Percentiles rank a stretch among this genome's conserved stretches.
Evolutionary conservation across 257 asterid species (phyloP).

Genomic region (Perilla frutescens): DNA sequence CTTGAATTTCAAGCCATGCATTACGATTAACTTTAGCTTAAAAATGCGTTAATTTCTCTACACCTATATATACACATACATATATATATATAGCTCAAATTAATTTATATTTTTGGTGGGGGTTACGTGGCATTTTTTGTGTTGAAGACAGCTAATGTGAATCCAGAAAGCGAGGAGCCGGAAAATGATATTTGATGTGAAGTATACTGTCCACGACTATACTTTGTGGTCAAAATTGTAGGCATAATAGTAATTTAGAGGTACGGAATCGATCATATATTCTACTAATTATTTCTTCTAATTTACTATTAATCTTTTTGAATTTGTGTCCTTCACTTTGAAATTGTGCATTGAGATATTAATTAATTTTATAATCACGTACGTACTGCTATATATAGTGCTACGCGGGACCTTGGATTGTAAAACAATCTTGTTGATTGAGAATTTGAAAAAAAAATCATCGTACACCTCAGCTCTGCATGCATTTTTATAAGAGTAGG

Average conservation of each 20-base stretch:
- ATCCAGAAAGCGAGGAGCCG: slow-evolving; percentile 39
- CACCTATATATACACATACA: not conserved
- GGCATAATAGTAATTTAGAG: slow-evolving; percentile 18
- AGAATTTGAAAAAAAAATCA: too few relatives aligned
- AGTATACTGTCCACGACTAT: not conserved
- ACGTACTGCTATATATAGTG: too few relatives aligned
- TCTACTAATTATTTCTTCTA: not conserved
- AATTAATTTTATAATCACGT: too few relatives aligned
- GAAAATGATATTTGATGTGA: slow-evolving; percentile 39
- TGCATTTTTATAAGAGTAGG: too few relatives aligned
- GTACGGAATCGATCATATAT: not conserved
- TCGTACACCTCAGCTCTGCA: too few relatives aligned
- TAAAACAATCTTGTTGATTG: too few relatives aligned
- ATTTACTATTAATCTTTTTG: not conserved
- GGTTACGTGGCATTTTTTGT: slow-evolving; percentile 44
- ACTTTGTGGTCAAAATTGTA: slow-evolving; percentile 15
- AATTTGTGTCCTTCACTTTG: not conserved
- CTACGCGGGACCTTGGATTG: too few relatives aligned
- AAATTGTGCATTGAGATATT: too few relatives aligned
- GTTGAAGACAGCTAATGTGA: slow-evolving; percentile 60
- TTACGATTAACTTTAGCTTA: not conserved
- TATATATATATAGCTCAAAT: not conserved
- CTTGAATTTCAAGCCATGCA: slow-evolving; percentile 59
- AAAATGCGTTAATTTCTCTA: not conserved
- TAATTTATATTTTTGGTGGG: not conserved